A percentile compares a stretch with the other conserved stretches of the same genome.
These are phyloP conservation scores for Herpetospermum pedunculosum DNA, from an alignment of 306 rosid species.

Conservation along the genomic window DNA sequence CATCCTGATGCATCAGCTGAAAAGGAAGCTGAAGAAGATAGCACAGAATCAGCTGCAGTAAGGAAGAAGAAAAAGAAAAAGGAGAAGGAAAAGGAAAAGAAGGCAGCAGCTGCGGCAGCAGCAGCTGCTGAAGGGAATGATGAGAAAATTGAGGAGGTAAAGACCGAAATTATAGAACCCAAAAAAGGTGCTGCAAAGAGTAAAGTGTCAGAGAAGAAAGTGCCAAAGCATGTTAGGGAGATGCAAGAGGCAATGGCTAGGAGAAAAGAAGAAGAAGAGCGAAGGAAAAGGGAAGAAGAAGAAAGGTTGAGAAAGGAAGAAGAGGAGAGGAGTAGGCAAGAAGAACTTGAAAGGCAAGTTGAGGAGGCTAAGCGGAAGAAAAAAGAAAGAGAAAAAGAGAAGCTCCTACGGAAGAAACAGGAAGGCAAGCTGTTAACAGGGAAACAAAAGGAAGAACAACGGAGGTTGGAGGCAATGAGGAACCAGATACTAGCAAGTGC, in stretches of 20 bases:
- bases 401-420: slow-evolving; percentile 42
- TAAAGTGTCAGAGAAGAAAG: slow-evolving; percentile 72
- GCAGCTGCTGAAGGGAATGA: slow-evolving; percentile 29
- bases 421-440: slow-evolving; percentile 67
- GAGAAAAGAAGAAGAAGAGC: slow-evolving; percentile 78
- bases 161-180: slow-evolving; percentile 33
- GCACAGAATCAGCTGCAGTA: slow-evolving; percentile 75
- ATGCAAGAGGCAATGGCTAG: slow-evolving; percentile 92
- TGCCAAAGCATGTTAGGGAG: slow-evolving; percentile 98
- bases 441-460: slow-evolving; percentile 80
- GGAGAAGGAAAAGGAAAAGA: slow-evolving; percentile 67
- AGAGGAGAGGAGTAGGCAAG: slow-evolving; percentile 64
- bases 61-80: slow-evolving; percentile 96
- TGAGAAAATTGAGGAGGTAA: slow-evolving; percentile 33
- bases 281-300: slow-evolving; percentile 69
- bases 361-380: slow-evolving; percentile 74
- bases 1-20: slow-evolving; percentile 31
- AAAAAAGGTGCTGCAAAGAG: slow-evolving; percentile 64
- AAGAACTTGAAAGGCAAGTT: slow-evolving; percentile 72
- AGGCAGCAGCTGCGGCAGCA: slow-evolving; percentile 54
- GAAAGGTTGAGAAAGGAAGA: slow-evolving; percentile 83
- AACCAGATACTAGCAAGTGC: slow-evolving; percentile 52
- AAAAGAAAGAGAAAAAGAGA: slow-evolving; percentile 89
- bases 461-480: slow-evolving; percentile 69
- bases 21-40: slow-evolving; percentile 78